A percentile compares a stretch with the other conserved stretches of the same genome.
Evolutionary conservation across 148 eudicot species (phyloP).

Genomic region (Fallopia convolvulus): DNA sequence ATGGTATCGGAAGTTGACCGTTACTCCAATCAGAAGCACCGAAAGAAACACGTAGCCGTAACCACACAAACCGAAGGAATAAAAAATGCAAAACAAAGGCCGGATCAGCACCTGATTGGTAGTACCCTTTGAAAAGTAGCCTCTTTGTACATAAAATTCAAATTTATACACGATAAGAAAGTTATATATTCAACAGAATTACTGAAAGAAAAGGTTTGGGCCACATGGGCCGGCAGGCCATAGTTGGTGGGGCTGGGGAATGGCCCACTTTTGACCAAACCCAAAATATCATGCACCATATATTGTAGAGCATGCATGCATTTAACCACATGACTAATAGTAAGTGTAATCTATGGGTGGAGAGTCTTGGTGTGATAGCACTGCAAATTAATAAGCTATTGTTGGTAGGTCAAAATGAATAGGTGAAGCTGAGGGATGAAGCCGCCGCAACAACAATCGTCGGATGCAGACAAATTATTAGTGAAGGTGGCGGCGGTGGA

Average conservation of each 20-base stretch:
- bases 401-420: no score
- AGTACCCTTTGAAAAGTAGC: not conserved
- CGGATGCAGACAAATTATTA: not conserved
- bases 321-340: not conserved
- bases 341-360: not conserved
- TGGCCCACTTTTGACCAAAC: conserved; percentile 2
- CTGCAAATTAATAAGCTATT: not conserved
- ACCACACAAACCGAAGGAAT: not conserved
- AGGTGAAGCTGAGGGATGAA: no score
- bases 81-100: not conserved
- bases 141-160: not conserved
- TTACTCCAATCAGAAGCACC: not conserved
- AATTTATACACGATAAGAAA: not conserved
- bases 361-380: not conserved
- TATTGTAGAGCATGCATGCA: not conserved
- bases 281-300: not conserved
- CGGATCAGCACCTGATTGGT: not conserved
- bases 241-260: not conserved
- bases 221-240: conserved; percentile 2
- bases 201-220: not conserved
- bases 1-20: not conserved
- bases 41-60: no score
- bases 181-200: not conserved
- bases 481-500: not conserved
- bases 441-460: not conserved